Evolutionary conservation across 768 basidiomycete species (phyloP).

Genomic region (Lentinula aciculospora): DNA sequence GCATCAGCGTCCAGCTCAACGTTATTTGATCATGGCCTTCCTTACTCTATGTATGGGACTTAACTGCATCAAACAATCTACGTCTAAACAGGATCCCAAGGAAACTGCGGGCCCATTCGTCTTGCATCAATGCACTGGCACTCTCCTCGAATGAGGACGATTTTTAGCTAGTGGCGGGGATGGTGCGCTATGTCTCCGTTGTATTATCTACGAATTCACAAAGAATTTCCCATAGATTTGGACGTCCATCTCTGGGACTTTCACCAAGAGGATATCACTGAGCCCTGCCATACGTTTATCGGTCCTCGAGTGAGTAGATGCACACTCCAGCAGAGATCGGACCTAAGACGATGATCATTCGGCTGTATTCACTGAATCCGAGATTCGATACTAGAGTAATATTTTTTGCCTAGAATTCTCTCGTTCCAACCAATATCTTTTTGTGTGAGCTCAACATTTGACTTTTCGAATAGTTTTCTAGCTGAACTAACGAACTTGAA

Average conservation of each 20-base stretch:
- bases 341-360: neutral
- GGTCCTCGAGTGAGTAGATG: slow-evolving; percentile 38
- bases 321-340: neutral
- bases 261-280: slow-evolving; percentile 46
- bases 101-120: slow-evolving; percentile 40
- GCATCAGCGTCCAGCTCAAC: neutral
- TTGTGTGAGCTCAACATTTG: slow-evolving; percentile 43
- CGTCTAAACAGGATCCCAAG: slow-evolving; percentile 16
- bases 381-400: slow-evolving; percentile 44
- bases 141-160: slow-evolving; percentile 54
- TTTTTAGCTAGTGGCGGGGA: slow-evolving; percentile 70
- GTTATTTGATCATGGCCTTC: slow-evolving; percentile 16
- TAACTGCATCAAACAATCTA: neutral
- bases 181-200: slow-evolving; percentile 32
- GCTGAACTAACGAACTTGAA: slow-evolving; percentile 16
- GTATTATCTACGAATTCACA: slow-evolving; percentile 4
- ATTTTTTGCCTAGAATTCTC: slow-evolving; percentile 72
- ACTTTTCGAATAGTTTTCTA: neutral
- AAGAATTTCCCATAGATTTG: slow-evolving; percentile 33
- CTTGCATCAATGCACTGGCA: slow-evolving; percentile 59
- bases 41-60: slow-evolving; percentile 16
- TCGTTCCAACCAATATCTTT: slow-evolving; percentile 54
- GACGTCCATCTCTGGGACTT: slow-evolving; percentile 62
- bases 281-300: slow-evolving; percentile 33
- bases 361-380: slow-evolving; percentile 11